Evolutionary conservation across 1,284 basidiomycete species (phyloP).

Genomic region (Dichomitus squalens): DNA sequence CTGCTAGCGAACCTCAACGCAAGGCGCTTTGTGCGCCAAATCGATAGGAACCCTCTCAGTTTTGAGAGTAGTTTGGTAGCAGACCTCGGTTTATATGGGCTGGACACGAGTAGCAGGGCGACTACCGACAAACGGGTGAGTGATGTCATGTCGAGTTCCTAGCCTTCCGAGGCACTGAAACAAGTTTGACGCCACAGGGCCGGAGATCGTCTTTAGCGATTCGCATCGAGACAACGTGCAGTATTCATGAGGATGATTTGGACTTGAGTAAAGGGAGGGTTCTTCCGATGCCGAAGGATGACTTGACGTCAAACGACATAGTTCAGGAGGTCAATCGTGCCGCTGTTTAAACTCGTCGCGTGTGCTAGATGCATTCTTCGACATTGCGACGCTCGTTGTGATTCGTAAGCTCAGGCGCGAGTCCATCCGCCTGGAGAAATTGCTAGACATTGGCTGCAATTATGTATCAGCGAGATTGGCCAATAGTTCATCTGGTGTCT

Average conservation of each 20-base stretch:
- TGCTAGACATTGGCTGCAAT: no score
- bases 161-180: not conserved
- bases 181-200: not conserved
- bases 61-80: not conserved
- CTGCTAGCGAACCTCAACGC: conserved; percentile 12
- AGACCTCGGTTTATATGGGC: not conserved
- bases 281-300: no score
- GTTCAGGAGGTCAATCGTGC: not conserved
- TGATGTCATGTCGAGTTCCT: not conserved
- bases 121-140: not conserved
- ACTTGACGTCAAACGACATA: not conserved
- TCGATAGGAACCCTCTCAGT: not conserved
- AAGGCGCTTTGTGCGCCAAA: not conserved
- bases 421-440: no score
- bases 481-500: no score
- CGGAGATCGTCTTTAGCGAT: not conserved
- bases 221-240: not conserved
- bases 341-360: no score
- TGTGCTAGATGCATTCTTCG: no score
- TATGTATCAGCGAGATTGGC: no score
- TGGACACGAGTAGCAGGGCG: not conserved
- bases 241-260: not conserved
- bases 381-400: no score
- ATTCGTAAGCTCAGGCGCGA: no score
- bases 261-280: not conserved